Evolutionary conservation across 2,329 filamentous ascomycete genomes (phyloP).

Genomic region (Diaporthe amygdali): DNA sequence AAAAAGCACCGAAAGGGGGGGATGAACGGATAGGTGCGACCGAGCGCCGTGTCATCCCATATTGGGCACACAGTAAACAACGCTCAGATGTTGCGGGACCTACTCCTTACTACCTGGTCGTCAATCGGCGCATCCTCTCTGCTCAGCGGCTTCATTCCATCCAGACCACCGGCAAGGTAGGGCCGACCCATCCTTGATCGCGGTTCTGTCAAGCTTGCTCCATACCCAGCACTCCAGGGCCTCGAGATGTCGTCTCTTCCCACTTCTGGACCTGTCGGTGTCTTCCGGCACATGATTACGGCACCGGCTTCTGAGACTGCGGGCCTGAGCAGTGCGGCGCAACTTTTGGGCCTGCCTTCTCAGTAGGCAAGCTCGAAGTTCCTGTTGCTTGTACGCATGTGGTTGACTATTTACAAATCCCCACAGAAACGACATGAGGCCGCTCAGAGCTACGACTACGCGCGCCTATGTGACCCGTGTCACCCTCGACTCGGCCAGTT

Average conservation of each 20-base stretch:
- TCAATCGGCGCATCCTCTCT: conserved; percentile 9
- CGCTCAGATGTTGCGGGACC: conserved; percentile 22
- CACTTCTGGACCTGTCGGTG: conserved; percentile 2
- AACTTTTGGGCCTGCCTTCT: conserved; percentile 19
- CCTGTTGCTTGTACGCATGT: conserved; percentile 18
- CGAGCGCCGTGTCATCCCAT: conserved; percentile 22
- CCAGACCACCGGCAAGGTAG: neutral
- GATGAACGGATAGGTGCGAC: conserved; percentile 11
- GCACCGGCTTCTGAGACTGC: conserved; percentile 22
- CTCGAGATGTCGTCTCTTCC: conserved; percentile 13
- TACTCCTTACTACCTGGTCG: neutral
- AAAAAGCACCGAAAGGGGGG: neutral
- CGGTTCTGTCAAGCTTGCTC: neutral
- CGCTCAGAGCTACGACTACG: neutral
- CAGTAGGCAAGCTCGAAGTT: conserved; percentile 19
- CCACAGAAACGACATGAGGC: conserved; percentile 22
- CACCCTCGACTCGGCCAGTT: conserved; percentile 25
- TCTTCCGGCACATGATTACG: conserved; percentile 14
- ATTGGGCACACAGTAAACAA: conserved; percentile 11
- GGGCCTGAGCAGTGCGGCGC: conserved; percentile 1
- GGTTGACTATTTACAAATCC: conserved; percentile 21
- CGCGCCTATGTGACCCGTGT: conserved; percentile 23
- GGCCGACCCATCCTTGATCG: conserved; percentile 4
- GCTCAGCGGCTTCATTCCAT: neutral
- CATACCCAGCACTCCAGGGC: conserved; percentile 1